Evolutionary conservation across 169 alveolate genomes (phyloP), one percentile per base, ranked within the genome.

Genomic region (Plasmodium berghei): DNA sequence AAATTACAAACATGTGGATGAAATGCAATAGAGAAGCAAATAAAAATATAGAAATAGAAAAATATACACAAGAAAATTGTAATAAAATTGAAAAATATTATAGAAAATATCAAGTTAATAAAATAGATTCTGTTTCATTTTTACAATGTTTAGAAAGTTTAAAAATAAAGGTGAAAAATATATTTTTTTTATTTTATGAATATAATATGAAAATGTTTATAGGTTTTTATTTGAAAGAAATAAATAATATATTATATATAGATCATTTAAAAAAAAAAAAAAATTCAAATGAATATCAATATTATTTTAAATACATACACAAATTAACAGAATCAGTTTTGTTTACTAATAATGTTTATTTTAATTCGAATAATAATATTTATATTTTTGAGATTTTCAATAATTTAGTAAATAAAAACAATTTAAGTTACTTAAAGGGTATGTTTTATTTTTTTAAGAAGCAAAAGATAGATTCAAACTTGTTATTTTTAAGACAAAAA

Each of bases 361-460:
- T 70, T 22, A 26, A 70, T 10, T 2, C 9, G 18, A 10, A 48
- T 8, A 45, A 49, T 4, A 40, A 49, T 48, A 6, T 49, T 12
- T 49, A 48, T 22, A 49, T 70, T 18, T 70, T 70, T 49, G 80
- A 70, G 3, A 48, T 70, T 4, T 70, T 46, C 26, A 70, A 49
- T 70, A 48, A 26, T 12, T 70, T 24, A 6, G 14, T 1, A 10
- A 49, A 49, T 14, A 70, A 70, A 70, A 70, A 70, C 49, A 22
- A 18, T 12, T 24, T 14, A 10, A 49, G 5, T 14, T 70, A 70
- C 22, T 70, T 70, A 12, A 18, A 48, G 14, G 59, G 46, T 3
- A 22, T 70, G 18, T 26, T 70, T 20, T 70, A 16, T 22, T 70
- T 70, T 46, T 70, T 70, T 16, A 70, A 70, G 34, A 70, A 49